Evolutionary conservation across 1,139 yeast species (phyloP), one percentile per base, ranked within the genome.

Genomic region (Tardiomyces digboiensis): DNA sequence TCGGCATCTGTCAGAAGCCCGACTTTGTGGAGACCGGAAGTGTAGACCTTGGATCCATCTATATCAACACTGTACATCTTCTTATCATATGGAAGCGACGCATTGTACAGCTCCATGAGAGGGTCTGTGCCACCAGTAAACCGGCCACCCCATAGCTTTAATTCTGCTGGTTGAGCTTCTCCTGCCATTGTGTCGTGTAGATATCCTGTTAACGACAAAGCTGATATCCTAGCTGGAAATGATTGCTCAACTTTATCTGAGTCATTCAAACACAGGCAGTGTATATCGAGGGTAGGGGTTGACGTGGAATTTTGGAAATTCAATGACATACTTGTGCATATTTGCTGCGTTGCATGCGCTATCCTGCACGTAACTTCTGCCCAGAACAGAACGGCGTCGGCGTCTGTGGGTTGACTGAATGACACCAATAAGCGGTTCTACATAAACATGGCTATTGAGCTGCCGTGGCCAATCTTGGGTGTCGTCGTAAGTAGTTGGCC

Each of bases 71-170:
- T 81, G 68, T 83, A 91, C 97, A 91, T 91, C 58, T 76, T 82
- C 70, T 89, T 75, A 66, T 91, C 99, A 59, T 91, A 93, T 2
- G 98, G 97, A 53, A 91, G 71, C 1, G 97, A 89, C 2, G 97
- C 96, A 68, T 91, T 93, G 73, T 91, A 91, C 46, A 88, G 72
- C 62, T 91, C 95, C 99, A 91, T 91, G 60, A 91, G 71, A 7
- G 99, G 98, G 58, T 91, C 99, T 20, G 95, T 81, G 52, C 91
- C 91, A 42, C 74, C 97, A 46, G 98, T 91, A 68, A 91, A 91
- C 65, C 99, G 80, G 60, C 99, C 99, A 55, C 99, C 99, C 99
- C 99, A 91, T 53, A 93, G 74, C 65, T 82, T 88, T 52, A 63
- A 67, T 66, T 61, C 68, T 21, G 50, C 49, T 26, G 33, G 33